Percentiles rank a stretch among this genome's conserved stretches.
phyloP scores from a whole-genome alignment of 1,284 basidiomycete genomes.

The Ustilago crameri region DNA sequence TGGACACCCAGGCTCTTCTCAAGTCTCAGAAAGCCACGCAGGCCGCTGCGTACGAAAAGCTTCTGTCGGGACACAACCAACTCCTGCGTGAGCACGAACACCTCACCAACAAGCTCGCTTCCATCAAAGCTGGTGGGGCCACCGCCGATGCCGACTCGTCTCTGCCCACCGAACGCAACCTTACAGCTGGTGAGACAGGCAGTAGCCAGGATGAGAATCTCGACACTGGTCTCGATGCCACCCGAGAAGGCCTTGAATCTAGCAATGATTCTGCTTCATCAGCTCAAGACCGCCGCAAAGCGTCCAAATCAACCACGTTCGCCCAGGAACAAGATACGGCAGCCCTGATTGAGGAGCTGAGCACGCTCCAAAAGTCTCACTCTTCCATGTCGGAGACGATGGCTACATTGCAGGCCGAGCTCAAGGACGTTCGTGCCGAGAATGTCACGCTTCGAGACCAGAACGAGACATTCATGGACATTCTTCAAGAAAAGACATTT shows the following conservation, averaged over 20 bases:
- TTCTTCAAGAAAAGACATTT: slow-evolving; percentile 60
- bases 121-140: slow-evolving; percentile 26
- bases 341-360: slow-evolving; percentile 36
- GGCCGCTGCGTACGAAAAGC: slow-evolving; percentile 47
- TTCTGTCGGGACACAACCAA: slow-evolving; percentile 47
- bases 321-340: slow-evolving; percentile 31
- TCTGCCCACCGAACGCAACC: not conserved
- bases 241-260: not conserved
- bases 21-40: slow-evolving; percentile 52
- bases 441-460: slow-evolving; percentile 51
- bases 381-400: slow-evolving; percentile 47
- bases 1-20: slow-evolving; percentile 55
- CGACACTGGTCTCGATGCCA: not conserved
- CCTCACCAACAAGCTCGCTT: slow-evolving; percentile 41
- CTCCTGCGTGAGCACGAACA: slow-evolving; percentile 52
- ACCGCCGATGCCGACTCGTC: not conserved
- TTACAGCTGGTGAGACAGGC: not conserved
- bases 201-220: not conserved
- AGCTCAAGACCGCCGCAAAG: not conserved
- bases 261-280: too few relatives aligned
- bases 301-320: slow-evolving; percentile 14
- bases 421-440: slow-evolving; percentile 45
- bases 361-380: slow-evolving; percentile 42
- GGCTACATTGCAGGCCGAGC: slow-evolving; percentile 48
- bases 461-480: slow-evolving; percentile 57